Conservation (phyloP, 805 yeast species). For the Candida patagonica region DNA sequence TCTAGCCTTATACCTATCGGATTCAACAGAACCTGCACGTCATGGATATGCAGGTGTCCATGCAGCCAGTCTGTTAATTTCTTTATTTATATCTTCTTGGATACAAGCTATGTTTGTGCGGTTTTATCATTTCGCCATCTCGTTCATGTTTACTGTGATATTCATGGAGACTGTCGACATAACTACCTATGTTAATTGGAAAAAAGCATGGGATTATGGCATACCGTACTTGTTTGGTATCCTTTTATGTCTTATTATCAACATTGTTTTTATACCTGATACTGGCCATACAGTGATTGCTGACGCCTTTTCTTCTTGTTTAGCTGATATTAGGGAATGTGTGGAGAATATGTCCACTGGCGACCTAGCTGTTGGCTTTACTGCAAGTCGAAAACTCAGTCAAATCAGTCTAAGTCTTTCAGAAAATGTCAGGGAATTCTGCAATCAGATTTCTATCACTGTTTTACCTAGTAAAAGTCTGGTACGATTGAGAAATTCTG, state of each 20-base stretch:
- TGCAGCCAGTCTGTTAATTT: constrained; percentile 34
- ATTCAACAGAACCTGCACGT: constrained; percentile 32
- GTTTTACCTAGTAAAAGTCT: constrained; percentile 27
- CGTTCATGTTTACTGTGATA: constrained; percentile 23
- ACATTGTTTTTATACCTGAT: constrained; percentile 32
- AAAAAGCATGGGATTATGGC: constrained; percentile 29
- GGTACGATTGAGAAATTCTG: constrained; percentile 32
- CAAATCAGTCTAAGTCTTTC: constrained; percentile 29
- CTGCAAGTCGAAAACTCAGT: constrained; percentile 27
- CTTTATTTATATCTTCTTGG: constrained; percentile 34
- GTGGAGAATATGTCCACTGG: constrained; percentile 14
- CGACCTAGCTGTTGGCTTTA: constrained; percentile 14
- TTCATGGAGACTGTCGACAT: constrained; percentile 27
- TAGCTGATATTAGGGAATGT: constrained; percentile 8
- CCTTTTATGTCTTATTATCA: constrained; percentile 29
- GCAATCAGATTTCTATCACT: constrained; percentile 33
- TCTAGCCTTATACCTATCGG: constrained; percentile 34
- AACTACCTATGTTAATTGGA: constrained; percentile 15
- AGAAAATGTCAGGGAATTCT: constrained; percentile 35
- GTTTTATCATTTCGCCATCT: constrained; percentile 27
- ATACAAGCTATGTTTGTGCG: constrained; percentile 34
- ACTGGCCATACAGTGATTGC: constrained; percentile 32
- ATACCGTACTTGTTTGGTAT: constrained; percentile 40
- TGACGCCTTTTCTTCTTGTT: constrained; percentile 20
- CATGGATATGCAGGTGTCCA: constrained; percentile 39